Evolutionary conservation across 345 rosid genomes (phyloP), one percentile per base, ranked within the genome.

Genomic region (Orychophragmus violaceus): DNA sequence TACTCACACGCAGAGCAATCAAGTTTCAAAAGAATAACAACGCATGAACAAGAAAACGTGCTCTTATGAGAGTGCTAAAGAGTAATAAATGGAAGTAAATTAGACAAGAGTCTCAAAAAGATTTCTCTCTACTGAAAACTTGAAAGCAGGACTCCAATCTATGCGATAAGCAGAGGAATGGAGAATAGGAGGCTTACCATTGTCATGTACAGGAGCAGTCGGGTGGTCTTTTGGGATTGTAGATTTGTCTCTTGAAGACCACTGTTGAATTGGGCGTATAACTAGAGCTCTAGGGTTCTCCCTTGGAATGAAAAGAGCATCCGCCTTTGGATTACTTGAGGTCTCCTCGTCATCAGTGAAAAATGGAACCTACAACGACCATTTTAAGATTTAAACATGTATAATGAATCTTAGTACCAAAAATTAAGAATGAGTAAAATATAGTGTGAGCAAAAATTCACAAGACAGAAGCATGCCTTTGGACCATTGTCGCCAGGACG

Each of bases 231-330:
- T 85, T 69, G 70, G 29, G 17, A 81, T 76, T 35, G 87, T 74
- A 51, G 66, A 65, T 76, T 82, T 88, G 35, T 77, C 87, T 71
- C 91, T 82, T 11, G 70, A 63, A 56, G 76, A 28, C 76, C 76
- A 71, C 52, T 71, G 70, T 48, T 83, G 91, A 24, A 66, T 58
- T 56, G 95, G 90, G 68, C 76, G 89, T 71, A 89, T 89, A 54
- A 95, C 82, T 42, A 91, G 79, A 75, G 96, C 83, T 77, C 97
- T 85, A 33, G 99, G 99, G 68, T 95, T 91, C 74, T 95, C 99
- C 81, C 99, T 76, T 11, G 96, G 99, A 79, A 95, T 74, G 74
- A 95, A 85, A 58, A 88, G 82, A 41, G 95, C 97, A 80, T 89
- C 96, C 5, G 94, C 96, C 81, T 95, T 90, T 5, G 99, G 98